A percentile compares a stretch with the other conserved stretches of the same genome.
phyloP scores from a whole-genome alignment of 352 stramenopile genomes.

The Pythium phragmiticola region DNA sequence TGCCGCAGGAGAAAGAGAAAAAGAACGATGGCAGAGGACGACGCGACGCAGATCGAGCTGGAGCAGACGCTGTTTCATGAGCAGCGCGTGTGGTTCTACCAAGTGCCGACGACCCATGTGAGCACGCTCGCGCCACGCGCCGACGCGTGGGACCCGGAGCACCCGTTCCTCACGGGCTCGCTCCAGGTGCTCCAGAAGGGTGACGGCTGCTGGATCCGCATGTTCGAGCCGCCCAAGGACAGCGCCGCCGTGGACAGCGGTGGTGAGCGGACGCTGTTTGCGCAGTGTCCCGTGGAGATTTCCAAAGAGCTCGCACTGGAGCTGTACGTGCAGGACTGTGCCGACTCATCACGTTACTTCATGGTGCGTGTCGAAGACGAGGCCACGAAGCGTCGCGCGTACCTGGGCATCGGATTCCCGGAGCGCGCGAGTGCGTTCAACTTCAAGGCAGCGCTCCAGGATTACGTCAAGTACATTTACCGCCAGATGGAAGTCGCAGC shows the following conservation, averaged over 20 bases:
- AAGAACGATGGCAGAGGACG: conserved; percentile 6
- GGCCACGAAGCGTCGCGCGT: conserved; percentile 64
- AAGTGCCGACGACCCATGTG: conserved; percentile 66
- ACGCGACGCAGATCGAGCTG: conserved; percentile 33
- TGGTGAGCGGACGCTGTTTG: conserved; percentile 52
- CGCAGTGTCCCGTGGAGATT: conserved; percentile 77
- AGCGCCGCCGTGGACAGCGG: not conserved
- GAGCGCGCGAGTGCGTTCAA: conserved; percentile 79
- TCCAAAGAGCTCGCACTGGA: conserved; percentile 56
- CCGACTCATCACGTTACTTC: conserved; percentile 88
- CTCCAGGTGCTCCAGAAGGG: conserved; percentile 69
- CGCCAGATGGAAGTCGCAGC: conserved; percentile 53
- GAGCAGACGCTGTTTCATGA: conserved; percentile 80
- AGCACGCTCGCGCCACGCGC: conserved; percentile 71
- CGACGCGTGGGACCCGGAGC: conserved; percentile 79
- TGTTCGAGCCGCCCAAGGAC: conserved; percentile 62
- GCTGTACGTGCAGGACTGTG: conserved; percentile 82
- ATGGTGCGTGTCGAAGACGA: conserved; percentile 86
- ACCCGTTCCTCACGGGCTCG: conserved; percentile 77
- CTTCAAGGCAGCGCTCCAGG: conserved; percentile 82
- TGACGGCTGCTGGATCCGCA: conserved; percentile 68
- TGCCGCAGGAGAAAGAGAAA: not conserved
- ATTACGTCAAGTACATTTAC: conserved; percentile 80
- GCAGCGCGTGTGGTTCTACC: conserved; percentile 84
- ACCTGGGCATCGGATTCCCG: conserved; percentile 78